Conservation (phyloP, 1,284 basidiomycete species). For the Ganoderma resinaceum region DNA sequence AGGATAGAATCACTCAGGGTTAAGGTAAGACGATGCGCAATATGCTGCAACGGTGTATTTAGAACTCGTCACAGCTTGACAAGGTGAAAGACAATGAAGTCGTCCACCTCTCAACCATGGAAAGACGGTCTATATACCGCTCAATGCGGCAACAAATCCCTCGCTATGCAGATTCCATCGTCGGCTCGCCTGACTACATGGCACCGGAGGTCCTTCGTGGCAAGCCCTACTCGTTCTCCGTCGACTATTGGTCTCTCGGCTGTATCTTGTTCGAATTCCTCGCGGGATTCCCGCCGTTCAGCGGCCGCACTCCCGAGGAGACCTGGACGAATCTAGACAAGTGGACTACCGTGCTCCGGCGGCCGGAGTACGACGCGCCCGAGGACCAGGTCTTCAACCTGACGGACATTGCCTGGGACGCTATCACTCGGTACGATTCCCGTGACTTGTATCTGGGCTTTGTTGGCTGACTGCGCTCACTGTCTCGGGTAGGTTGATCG, state of each 20-base stretch:
- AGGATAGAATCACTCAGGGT: constrained; percentile 95
- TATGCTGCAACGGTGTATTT: constrained; percentile 6
- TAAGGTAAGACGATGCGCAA: constrained; percentile 61
- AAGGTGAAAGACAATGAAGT: constrained; percentile 95
- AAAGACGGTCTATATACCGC: constrained; percentile 94
- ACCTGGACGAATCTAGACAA: constrained; percentile 99
- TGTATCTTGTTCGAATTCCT: constrained; percentile 99
- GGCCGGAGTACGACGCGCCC: constrained; percentile 95
- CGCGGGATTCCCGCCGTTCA: constrained; percentile 98
- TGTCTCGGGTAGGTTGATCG: constrained; percentile 56
- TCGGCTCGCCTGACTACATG: constrained; percentile 98
- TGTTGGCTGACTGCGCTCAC: not conserved
- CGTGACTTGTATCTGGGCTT: not conserved
- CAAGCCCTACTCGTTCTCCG: constrained; percentile 93
- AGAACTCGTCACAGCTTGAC: constrained; percentile 70
- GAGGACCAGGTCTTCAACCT: constrained; percentile 99
- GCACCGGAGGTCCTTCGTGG: constrained; percentile 94
- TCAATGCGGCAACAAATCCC: constrained; percentile 92
- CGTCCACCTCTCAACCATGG: constrained; percentile 91
- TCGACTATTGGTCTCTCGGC: constrained; percentile 98
- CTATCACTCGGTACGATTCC: constrained; percentile 76
- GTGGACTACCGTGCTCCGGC: constrained; percentile 90
- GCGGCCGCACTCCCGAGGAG: constrained; percentile 94
- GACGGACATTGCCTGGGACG: constrained; percentile 94
- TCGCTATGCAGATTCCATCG: constrained; percentile 96